These are phyloP conservation scores for Loxodes magnus DNA, from an alignment of 73 alveolate genomes.

Conservation along the genomic window DNA sequence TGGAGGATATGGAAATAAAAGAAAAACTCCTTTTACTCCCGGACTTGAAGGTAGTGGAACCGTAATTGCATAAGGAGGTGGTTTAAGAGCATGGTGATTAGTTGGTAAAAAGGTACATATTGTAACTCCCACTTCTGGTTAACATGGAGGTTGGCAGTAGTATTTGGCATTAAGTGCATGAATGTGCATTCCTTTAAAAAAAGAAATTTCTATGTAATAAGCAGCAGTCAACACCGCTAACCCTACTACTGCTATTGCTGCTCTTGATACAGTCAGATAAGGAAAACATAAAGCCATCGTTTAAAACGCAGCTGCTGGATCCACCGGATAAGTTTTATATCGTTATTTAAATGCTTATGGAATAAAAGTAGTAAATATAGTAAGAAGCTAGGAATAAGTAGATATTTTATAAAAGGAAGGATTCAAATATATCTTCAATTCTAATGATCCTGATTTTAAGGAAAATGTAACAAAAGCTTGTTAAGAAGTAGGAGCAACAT, in stretches of 20 bases:
- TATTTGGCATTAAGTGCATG: slow-evolving; percentile 19
- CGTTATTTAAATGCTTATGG: slow-evolving; percentile 30
- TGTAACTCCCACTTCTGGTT: slow-evolving; percentile 16
- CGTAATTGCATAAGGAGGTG: slow-evolving; percentile 25
- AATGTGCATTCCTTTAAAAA: slow-evolving; percentile 30
- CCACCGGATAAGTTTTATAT: slow-evolving; percentile 55
- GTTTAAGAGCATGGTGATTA: slow-evolving; percentile 22
- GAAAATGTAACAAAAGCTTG: slow-evolving; percentile 36
- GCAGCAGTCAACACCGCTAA: slow-evolving; percentile 41
- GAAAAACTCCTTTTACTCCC: slow-evolving; percentile 21
- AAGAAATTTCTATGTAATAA: slow-evolving; percentile 15
- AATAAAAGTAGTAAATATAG: slow-evolving; percentile 44
- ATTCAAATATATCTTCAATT: slow-evolving; percentile 37
- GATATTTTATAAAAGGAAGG: slow-evolving; percentile 30
- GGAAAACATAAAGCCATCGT: slow-evolving; percentile 42
- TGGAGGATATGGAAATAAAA: slow-evolving; percentile 26
- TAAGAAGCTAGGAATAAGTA: slow-evolving; percentile 46
- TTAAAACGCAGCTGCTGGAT: slow-evolving; percentile 55
- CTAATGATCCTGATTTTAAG: slow-evolving; percentile 27
- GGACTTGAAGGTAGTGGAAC: slow-evolving; percentile 70
- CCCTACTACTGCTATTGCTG: slow-evolving; percentile 46
- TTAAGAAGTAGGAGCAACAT: slow-evolving; percentile 40
- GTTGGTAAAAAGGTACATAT: slow-evolving; percentile 42
- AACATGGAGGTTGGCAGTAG: slow-evolving; percentile 50
- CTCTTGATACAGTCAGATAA: slow-evolving; percentile 17